phyloP scores from a whole-genome alignment of 1,284 basidiomycete genomes.

The Sanguinoderma infundibulare region DNA sequence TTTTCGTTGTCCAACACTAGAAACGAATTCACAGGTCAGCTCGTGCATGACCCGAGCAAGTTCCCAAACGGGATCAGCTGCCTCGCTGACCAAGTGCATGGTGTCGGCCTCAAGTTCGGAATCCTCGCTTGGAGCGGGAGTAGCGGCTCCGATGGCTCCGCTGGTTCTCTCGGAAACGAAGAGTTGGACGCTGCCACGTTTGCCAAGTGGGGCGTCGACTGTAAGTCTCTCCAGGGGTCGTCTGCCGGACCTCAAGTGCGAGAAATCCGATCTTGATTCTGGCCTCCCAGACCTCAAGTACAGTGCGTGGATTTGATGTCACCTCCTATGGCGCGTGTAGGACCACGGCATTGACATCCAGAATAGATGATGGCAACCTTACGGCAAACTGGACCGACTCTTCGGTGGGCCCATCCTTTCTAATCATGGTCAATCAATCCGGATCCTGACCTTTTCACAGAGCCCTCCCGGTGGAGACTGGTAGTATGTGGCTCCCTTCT shows the following conservation, averaged over 20 bases:
- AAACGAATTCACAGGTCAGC: no score
- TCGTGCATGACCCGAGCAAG: no score
- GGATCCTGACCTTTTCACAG: slow-evolving; percentile 30
- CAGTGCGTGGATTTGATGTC: no score
- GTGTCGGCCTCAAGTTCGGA: no score
- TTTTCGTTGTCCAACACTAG: no score
- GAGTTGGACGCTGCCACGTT: slow-evolving; percentile 54
- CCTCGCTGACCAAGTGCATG: no score
- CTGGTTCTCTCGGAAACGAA: slow-evolving; percentile 55
- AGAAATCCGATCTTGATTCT: background rate
- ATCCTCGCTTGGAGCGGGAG: no score
- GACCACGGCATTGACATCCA: background rate
- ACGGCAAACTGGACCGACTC: slow-evolving; percentile 55
- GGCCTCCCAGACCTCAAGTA: slow-evolving; percentile 54
- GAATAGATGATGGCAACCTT: slow-evolving; percentile 57
- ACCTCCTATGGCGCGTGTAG: no score
- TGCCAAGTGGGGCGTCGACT: slow-evolving; percentile 58
- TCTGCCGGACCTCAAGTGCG: no score
- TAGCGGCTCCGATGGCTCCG: slow-evolving; percentile 53
- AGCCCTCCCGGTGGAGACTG: slow-evolving; percentile 47
- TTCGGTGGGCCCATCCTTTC: slow-evolving; percentile 33
- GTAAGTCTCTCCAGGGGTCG: slow-evolving; percentile 24
- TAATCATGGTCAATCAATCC: background rate
- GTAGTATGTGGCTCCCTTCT: slow-evolving; percentile 47
- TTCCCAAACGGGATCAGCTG: no score